Percentiles rank a stretch among this genome's conserved stretches.
Conservation (phyloP, 306 rosid genomes). For the Cajanus cajan region DNA sequence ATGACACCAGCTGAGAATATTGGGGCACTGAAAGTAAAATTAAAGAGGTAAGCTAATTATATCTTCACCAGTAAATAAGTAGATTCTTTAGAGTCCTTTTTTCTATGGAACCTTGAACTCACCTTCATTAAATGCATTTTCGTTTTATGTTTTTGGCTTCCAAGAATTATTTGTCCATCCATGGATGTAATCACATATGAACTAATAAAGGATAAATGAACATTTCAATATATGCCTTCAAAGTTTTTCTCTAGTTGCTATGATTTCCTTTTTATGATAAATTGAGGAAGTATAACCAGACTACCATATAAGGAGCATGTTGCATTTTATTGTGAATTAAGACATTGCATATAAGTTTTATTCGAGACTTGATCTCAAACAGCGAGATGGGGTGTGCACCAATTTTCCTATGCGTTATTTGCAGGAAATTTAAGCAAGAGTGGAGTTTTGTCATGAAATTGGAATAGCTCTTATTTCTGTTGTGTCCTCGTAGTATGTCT, state of each 20-base stretch:
- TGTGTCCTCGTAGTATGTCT: background rate
- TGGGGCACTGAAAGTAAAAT: slow-evolving; percentile 57
- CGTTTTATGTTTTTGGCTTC: background rate
- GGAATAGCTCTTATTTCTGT: background rate
- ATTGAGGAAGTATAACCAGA: background rate
- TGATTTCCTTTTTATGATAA: background rate
- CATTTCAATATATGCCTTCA: background rate
- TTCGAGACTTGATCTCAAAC: background rate
- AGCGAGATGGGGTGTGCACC: background rate
- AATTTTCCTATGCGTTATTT: background rate
- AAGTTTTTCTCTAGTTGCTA: background rate
- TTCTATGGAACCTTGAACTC: slow-evolving; percentile 2
- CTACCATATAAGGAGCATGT: background rate
- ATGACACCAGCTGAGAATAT: slow-evolving; percentile 68
- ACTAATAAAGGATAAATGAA: background rate
- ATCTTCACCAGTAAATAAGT: background rate
- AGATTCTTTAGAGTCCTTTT: background rate
- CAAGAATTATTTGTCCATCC: background rate
- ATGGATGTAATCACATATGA: background rate
- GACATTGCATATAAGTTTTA: slow-evolving; percentile 2
- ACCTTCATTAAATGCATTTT: background rate
- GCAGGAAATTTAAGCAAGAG: background rate
- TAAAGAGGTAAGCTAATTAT: slow-evolving; percentile 50
- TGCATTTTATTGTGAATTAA: background rate
- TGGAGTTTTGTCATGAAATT: background rate